Conservation (phyloP, 352 stramenopile species). For the Phytophthora megakarya region DNA sequence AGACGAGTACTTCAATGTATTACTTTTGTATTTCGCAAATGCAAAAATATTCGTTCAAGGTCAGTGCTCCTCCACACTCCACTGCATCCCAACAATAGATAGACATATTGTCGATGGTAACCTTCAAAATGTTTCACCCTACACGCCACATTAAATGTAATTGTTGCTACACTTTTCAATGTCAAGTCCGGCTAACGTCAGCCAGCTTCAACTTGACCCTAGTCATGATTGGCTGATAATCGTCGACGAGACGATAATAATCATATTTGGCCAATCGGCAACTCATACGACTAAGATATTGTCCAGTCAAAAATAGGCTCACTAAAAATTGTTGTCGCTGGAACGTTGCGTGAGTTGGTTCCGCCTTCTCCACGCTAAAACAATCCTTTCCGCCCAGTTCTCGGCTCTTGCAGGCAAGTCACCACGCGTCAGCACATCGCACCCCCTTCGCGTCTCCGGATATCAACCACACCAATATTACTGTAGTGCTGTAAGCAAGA, state of each 20-base stretch:
- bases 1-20: no score
- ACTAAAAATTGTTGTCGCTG: neutral
- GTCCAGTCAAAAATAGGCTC: neutral
- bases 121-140: no score
- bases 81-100: no score
- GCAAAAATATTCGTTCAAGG: no score
- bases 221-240: neutral
- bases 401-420: neutral
- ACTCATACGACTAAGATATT: neutral
- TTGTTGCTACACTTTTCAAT: no score
- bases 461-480: slow-evolving; percentile 20
- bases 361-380: neutral
- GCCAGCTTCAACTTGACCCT: neutral
- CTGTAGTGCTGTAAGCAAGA: slow-evolving; percentile 4
- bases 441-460: slow-evolving; percentile 14
- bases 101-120: no score
- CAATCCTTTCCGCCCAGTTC: neutral
- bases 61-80: no score
- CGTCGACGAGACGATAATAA: neutral
- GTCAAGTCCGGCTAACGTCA: no score
- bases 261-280: neutral
- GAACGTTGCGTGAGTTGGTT: neutral
- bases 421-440: slow-evolving; percentile 32
- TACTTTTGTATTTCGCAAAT: no score
- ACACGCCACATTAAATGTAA: no score